Base-by-base conservation (phyloP, 2,329 filamentous ascomycete species). In the Colletotrichum lentis region DNA sequence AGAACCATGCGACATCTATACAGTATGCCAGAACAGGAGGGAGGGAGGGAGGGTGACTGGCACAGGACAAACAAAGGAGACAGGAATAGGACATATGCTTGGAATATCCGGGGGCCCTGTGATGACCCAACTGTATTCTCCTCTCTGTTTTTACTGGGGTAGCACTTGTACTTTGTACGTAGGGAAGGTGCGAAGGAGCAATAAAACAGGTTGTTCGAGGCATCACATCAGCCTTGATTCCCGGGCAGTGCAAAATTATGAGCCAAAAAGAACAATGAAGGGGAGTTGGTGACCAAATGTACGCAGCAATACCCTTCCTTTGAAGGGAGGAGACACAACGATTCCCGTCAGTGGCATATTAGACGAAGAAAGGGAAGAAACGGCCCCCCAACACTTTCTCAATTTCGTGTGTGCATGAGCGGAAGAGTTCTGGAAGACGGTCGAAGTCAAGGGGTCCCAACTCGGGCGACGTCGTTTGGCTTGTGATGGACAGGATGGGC, bases 401-500 rank as follows among this genome's bases (percentile, higher is more conserved):
- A 20, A 11, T 5, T 31, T 44, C 47, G 27, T 16, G 24, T 14
- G 35, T 52, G 49, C 64, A 64, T 64, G 60, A 58, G 24, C n/a
- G 8, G 53, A 53, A 55, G 27, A 31, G 44, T 67, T 67, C 60
- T 67, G 64, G 64, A 67, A 67, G 46, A 43, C 20, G 27, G 37
- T 14, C 16, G 39, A 57, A 39, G 52, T 14, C 58, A 67, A 46
- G 64, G 64, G 59, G 46, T 7, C 58, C 50, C 3, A 18, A 46
- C 53, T 22, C 12, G 10, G 16, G 59, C 63, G 50, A 49, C 57
- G 63, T 64, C 52, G 37, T 46, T 44, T n/a, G 43, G 44, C 63
- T 47, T 55, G 57, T 37, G 35, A 43, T 43, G 2, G 53, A 16
- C 43, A 46, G n/a, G 43, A 46, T 46, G 43, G n/a, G n/a, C 10